phyloP scores from a whole-genome alignment of 2,329 filamentous ascomycete species.

The Calonectria pteridis region DNA sequence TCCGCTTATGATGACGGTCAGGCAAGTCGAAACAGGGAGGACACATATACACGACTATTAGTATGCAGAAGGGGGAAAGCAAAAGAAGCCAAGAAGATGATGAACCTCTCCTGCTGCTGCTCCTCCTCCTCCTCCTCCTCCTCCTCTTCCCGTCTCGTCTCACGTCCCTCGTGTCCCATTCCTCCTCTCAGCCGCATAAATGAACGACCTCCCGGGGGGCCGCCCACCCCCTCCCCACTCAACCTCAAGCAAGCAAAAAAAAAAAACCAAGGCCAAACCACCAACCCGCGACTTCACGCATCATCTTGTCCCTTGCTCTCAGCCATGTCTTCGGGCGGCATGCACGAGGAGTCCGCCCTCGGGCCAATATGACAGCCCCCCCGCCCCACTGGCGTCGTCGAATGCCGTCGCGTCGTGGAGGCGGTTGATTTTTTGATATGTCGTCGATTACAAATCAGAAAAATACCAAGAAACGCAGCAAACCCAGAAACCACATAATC shows the following conservation, averaged over 20 bases:
- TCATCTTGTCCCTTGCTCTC: neutral
- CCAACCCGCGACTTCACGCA: neutral
- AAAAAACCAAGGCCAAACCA: neutral
- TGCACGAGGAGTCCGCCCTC: neutral
- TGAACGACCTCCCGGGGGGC: too few relatives aligned
- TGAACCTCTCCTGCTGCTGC: neutral
- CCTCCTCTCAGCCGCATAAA: neutral
- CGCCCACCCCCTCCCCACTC: too few relatives aligned
- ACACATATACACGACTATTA: neutral
- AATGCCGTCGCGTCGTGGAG: slow-evolving; percentile 23
- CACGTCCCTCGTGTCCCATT: neutral
- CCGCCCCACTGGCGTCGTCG: slow-evolving; percentile 16
- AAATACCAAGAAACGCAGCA: slow-evolving; percentile 22
- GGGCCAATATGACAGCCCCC: slow-evolving; percentile 11
- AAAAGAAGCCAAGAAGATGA: neutral
- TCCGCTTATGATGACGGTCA: neutral
- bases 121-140: neutral
- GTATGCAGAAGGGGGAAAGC: neutral
- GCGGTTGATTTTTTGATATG: slow-evolving; percentile 43
- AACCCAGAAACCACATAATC: neutral
- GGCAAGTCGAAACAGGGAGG: neutral
- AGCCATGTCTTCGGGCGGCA: slow-evolving; percentile 20
- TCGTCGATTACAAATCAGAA: slow-evolving; percentile 48
- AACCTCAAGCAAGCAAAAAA: neutral
- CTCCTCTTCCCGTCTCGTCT: neutral